A percentile compares a stretch with the other conserved stretches of the same genome.
Conservation (phyloP, 345 rosid species). For the Murraya koenigii region DNA sequence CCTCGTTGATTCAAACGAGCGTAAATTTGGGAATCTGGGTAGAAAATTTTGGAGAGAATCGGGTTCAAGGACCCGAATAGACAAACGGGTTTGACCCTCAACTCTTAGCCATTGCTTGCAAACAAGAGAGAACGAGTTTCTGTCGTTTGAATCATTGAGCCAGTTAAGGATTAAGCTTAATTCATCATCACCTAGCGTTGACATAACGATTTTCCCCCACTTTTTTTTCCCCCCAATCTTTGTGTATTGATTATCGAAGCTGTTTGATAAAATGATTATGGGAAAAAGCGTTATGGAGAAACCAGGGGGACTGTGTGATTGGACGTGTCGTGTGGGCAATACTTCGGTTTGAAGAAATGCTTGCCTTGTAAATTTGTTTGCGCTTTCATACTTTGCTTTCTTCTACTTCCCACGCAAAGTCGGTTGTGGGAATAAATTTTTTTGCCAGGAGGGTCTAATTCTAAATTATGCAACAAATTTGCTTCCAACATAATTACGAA, state of each 20-base stretch:
- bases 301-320: not conserved
- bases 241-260: too few relatives aligned
- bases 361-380: too few relatives aligned
- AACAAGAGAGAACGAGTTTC: slow-evolving; percentile 35
- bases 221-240: not conserved
- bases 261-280: not conserved
- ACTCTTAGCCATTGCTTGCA: slow-evolving; percentile 46
- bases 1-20: slow-evolving; percentile 13
- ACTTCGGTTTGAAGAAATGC: not conserved
- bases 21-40: slow-evolving; percentile 48
- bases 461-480: too few relatives aligned
- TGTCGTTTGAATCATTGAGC: slow-evolving; percentile 22
- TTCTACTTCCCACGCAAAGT: not conserved
- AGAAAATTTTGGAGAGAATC: slow-evolving; percentile 29
- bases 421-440: too few relatives aligned
- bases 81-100: slow-evolving; percentile 35
- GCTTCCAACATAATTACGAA: too few relatives aligned
- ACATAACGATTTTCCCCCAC: slow-evolving; percentile 11
- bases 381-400: not conserved
- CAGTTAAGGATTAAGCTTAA: slow-evolving; percentile 29
- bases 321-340: not conserved
- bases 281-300: not conserved
- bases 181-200: slow-evolving; percentile 41
- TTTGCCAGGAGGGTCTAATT: too few relatives aligned
- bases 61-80: slow-evolving; percentile 37